These are phyloP conservation scores for Fusarium sp. DNA, from an alignment of 2,329 filamentous ascomycete genomes.

Conservation along the genomic window DNA sequence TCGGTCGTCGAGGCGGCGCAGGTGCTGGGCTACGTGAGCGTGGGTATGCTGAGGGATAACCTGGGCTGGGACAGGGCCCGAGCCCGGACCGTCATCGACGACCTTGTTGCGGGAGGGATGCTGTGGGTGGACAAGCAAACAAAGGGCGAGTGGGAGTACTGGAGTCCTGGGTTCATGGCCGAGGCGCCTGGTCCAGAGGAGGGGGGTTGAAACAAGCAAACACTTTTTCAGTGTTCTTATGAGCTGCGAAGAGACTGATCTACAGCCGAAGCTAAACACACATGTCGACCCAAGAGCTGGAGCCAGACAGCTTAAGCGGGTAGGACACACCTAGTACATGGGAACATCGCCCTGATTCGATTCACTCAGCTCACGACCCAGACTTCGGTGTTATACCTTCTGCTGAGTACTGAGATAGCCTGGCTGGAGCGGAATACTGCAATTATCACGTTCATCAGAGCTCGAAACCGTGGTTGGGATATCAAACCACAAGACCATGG, in stretches of 20 bases:
- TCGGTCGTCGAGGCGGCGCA: constrained; percentile 92
- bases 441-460: neutral
- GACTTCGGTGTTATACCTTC: neutral
- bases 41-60: constrained; percentile 89
- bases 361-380: neutral
- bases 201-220: constrained; percentile 23
- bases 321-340: neutral
- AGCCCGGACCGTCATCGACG: constrained; percentile 89
- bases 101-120: constrained; percentile 87
- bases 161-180: constrained; percentile 82
- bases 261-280: neutral
- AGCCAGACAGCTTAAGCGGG: neutral
- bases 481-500: neutral
- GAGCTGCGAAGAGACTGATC: neutral
- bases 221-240: neutral
- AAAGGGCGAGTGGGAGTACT: constrained; percentile 86
- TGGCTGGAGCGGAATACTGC: neutral
- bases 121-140: constrained; percentile 93
- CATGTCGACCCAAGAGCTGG: neutral
- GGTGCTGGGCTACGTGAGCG: constrained; percentile 87
- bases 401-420: neutral
- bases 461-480: neutral
- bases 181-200: constrained; percentile 48
- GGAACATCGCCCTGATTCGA: neutral
- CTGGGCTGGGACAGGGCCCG: constrained; percentile 85